phyloP scores from a whole-genome alignment of 495 filamentous ascomycete species.

The Talaromyces stipitatus region DNA sequence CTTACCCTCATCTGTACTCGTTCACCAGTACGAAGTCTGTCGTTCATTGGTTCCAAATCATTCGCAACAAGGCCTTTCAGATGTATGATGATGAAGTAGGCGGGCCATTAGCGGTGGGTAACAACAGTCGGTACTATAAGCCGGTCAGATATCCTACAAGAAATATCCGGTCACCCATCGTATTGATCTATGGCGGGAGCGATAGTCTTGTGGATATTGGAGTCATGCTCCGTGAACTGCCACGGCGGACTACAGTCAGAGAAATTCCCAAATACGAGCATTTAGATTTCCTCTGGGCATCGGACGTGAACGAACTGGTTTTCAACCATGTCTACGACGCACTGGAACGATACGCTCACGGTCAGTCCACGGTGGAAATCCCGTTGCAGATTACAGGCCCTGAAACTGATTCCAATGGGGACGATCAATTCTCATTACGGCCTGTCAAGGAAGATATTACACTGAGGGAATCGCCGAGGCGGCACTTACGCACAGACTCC shows the following conservation, averaged over 20 bases:
- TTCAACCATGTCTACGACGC: constrained; percentile 88
- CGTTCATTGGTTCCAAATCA: constrained; percentile 99
- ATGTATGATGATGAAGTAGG: constrained; percentile 96
- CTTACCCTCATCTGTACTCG: constrained; percentile 94
- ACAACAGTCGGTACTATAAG: constrained; percentile 65
- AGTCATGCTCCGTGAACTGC: constrained; percentile 83
- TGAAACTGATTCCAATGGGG: not conserved
- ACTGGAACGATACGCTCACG: constrained; percentile 51
- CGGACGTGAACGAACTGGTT: constrained; percentile 74
- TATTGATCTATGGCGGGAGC: constrained; percentile 84
- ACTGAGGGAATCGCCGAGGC: not conserved
- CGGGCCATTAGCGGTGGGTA: constrained; percentile 48
- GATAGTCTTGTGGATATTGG: constrained; percentile 94
- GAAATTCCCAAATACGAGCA: constrained; percentile 90
- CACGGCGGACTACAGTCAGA: constrained; percentile 71
- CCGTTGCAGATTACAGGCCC: not conserved
- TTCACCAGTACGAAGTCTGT: constrained; percentile 93
- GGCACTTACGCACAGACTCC: constrained; percentile 1
- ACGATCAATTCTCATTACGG: not conserved
- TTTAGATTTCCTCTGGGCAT: constrained; percentile 94
- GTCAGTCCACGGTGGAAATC: constrained; percentile 1
- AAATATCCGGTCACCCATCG: constrained; percentile 94
- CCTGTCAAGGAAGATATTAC: not conserved
- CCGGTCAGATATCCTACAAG: constrained; percentile 92
- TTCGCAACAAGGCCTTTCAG: constrained; percentile 88